Percentiles rank a stretch among this genome's conserved stretches.
Conservation (phyloP, 2,329 filamentous ascomycete genomes). For the Epicoccum nigrum region DNA sequence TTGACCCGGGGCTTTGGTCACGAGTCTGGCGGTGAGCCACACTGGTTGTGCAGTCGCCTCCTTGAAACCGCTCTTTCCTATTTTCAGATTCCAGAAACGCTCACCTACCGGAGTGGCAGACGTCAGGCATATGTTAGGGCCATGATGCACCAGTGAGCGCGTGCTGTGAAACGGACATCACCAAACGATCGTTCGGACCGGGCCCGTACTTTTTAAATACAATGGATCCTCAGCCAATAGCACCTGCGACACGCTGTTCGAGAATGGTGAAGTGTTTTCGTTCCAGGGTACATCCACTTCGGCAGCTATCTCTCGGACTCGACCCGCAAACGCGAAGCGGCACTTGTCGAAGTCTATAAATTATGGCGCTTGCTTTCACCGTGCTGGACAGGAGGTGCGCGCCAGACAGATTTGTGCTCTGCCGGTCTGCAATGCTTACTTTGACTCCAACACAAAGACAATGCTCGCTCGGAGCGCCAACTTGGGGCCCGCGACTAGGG, state of each 20-base stretch:
- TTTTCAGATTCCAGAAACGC: conserved; percentile 17
- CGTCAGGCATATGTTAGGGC: conserved; percentile 25
- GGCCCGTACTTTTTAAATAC: conserved; percentile 7
- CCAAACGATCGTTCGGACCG: conserved; percentile 27
- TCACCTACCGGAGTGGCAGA: conserved; percentile 25
- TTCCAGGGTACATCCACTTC: conserved; percentile 13
- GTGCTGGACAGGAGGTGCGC: conserved; percentile 21
- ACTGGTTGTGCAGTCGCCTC: conserved; percentile 26
- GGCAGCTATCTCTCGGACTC: conserved; percentile 1
- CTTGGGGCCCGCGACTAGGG: conserved; percentile 2
- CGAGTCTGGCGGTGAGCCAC: conserved; percentile 12
- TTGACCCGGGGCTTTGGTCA: conserved; percentile 25
- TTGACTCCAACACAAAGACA: conserved; percentile 17
- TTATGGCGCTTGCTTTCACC: conserved; percentile 3
- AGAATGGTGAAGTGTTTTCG: conserved; percentile 24
- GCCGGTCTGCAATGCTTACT: conserved; percentile 18
- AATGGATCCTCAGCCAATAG: conserved; percentile 24
- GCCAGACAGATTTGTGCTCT: conserved; percentile 16
- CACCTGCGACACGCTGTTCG: conserved; percentile 18
- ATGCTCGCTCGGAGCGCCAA: conserved; percentile 22
- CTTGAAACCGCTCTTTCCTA: conserved; percentile 24
- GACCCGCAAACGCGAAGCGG: conserved; percentile 6
- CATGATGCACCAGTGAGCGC: conserved; percentile 18
- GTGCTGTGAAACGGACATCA: conserved; percentile 33
- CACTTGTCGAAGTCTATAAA: conserved; percentile 16